Conservation (phyloP, 2,329 filamentous ascomycete species). For the Pseudogymnoascus sp. region DNA sequence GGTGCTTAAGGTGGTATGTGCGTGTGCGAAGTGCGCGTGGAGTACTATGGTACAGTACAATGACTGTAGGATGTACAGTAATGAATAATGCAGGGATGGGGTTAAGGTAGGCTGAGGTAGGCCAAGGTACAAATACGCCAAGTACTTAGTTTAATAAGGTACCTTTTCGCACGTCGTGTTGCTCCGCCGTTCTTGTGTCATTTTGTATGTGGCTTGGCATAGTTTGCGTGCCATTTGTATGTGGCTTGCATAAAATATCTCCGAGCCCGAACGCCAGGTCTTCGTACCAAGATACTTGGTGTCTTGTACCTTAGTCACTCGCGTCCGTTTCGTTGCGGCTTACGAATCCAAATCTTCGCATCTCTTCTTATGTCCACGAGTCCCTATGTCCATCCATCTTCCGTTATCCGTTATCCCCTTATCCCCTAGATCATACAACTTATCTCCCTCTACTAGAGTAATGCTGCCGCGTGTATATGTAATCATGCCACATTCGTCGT, state of each 20-base stretch:
- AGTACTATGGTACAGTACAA: too few relatives aligned
- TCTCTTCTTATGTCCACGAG: neutral
- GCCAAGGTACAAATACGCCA: neutral
- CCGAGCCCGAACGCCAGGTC: neutral
- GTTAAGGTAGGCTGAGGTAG: neutral
- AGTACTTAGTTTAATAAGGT: neutral
- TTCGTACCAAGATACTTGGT: neutral
- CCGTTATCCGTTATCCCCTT: neutral
- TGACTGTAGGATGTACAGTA: neutral
- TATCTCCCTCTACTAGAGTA: neutral
- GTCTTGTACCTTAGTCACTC: neutral
- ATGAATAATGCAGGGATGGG: neutral
- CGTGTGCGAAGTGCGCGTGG: neutral
- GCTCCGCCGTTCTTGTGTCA: neutral
- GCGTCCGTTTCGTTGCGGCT: neutral
- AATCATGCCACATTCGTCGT: neutral
- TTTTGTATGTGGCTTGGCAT: neutral
- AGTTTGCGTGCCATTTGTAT: neutral
- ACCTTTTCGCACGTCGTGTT: neutral
- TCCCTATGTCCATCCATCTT: neutral
- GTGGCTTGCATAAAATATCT: neutral
- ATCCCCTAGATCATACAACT: neutral
- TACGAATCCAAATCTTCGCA: neutral
- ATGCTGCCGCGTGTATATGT: neutral
- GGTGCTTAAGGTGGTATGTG: neutral